Evolutionary conservation across 768 basidiomycete species (phyloP).

Genomic region (Collybia nuda): DNA sequence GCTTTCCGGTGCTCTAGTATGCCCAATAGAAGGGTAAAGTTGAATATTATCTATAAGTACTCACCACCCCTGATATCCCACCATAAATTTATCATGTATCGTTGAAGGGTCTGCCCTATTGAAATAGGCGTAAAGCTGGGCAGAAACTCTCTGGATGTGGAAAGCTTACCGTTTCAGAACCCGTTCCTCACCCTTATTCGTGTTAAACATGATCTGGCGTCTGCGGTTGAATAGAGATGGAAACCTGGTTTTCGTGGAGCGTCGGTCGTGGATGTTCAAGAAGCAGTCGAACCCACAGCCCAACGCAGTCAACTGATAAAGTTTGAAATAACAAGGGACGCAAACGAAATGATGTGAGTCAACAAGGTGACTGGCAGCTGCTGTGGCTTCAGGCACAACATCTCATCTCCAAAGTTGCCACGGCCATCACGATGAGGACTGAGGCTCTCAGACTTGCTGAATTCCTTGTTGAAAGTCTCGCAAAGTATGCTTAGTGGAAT

Average conservation of each 20-base stretch:
- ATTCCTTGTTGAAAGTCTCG: conserved; percentile 33
- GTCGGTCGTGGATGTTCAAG: background rate
- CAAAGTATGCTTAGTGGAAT: conserved; percentile 29
- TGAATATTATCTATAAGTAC: conserved; percentile 14
- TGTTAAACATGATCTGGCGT: conserved; percentile 9
- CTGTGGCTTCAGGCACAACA: too few species aligned
- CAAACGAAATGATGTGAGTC: background rate
- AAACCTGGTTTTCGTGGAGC: background rate
- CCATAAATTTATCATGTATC: conserved; percentile 81
- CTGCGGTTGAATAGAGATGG: conserved; percentile 3
- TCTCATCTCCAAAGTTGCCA: too few species aligned
- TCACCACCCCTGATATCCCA: conserved; percentile 88
- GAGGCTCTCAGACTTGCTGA: conserved; percentile 37
- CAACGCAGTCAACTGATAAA: background rate
- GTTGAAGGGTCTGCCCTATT: conserved; percentile 66
- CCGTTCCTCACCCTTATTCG: conserved; percentile 23
- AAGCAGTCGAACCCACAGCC: conserved; percentile 6
- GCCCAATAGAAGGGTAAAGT: too few species aligned
- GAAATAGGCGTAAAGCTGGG: background rate
- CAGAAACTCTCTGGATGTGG: background rate
- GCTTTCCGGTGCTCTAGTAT: background rate
- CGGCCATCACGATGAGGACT: conserved; percentile 32
- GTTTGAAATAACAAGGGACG: background rate
- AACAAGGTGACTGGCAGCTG: too few species aligned
- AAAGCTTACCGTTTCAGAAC: conserved; percentile 39